A percentile compares a stretch with the other conserved stretches of the same genome.
Evolutionary conservation across 2,329 filamentous ascomycete species (phyloP).

Genomic region (Colletotrichum falcatum): DNA sequence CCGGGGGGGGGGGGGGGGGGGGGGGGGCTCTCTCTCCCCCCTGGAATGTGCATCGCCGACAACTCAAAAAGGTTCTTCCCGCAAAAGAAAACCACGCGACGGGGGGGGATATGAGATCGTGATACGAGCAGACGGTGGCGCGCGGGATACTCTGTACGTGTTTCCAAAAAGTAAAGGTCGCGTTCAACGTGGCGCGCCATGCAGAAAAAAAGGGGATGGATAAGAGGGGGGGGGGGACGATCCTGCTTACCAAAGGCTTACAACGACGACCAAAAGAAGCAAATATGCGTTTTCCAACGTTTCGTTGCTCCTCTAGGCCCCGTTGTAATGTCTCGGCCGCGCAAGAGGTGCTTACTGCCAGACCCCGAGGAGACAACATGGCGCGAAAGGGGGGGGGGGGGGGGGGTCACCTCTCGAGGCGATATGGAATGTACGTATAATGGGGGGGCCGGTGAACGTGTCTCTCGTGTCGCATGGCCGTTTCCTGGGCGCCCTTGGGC

Average conservation of each 20-base stretch:
- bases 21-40: no score
- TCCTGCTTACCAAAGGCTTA: slow-evolving; percentile 21
- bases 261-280: slow-evolving; percentile 7
- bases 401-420: neutral
- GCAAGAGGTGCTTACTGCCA: neutral
- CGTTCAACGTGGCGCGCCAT: neutral
- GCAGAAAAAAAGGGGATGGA: neutral
- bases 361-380: slow-evolving; percentile 38
- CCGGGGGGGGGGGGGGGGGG: no score
- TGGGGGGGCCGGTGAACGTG: no score
- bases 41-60: neutral
- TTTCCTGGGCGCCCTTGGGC: neutral
- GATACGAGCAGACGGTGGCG: neutral
- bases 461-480: slow-evolving; percentile 7
- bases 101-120: slow-evolving; percentile 3
- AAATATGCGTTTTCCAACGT: neutral
- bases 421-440: slow-evolving; percentile 8
- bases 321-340: slow-evolving; percentile 32
- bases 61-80: neutral
- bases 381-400: neutral
- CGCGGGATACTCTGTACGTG: neutral
- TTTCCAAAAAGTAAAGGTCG: neutral
- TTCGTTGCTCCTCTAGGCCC: slow-evolving; percentile 7
- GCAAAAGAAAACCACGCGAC: neutral
- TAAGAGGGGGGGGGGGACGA: neutral